Percentiles rank a stretch among this genome's conserved stretches.
Conservation (phyloP, 768 basidiomycete genomes). For the Leccinum arenicola region DNA sequence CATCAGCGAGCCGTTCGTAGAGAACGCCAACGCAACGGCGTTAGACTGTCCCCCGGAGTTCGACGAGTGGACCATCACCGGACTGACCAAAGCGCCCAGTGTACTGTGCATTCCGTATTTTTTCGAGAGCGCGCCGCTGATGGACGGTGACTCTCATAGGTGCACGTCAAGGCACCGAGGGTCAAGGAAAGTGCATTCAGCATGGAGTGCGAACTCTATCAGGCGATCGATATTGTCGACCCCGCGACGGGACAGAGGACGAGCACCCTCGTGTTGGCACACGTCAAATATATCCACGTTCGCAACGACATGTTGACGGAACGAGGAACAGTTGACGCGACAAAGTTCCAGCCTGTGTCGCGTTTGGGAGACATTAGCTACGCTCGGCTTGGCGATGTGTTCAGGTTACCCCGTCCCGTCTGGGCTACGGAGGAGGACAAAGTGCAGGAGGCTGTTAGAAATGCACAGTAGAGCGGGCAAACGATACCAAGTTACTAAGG, state of each 20-base stretch:
- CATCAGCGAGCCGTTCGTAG: constrained; percentile 49
- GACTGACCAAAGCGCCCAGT: constrained; percentile 37
- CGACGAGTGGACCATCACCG: constrained; percentile 24
- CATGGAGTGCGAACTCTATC: constrained; percentile 41
- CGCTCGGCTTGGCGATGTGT: constrained; percentile 28
- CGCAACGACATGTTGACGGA: constrained; percentile 40
- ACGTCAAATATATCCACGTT: constrained; percentile 42
- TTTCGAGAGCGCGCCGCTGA: background rate
- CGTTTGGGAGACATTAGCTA: constrained; percentile 42
- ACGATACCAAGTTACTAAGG: too few species aligned
- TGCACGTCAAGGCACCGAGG: constrained; percentile 38
- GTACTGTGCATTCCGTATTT: background rate
- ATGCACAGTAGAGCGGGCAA: constrained; percentile 3
- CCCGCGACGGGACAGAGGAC: constrained; percentile 28
- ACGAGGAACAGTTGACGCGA: constrained; percentile 35
- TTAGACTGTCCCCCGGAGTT: constrained; percentile 34
- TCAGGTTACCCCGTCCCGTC: constrained; percentile 23
- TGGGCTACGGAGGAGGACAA: constrained; percentile 22
- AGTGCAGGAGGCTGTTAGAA: background rate
- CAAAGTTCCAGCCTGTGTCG: constrained; percentile 34
- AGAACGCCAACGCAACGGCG: constrained; percentile 37
- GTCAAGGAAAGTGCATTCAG: constrained; percentile 47
- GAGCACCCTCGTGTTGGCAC: constrained; percentile 37
- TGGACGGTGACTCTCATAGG: constrained; percentile 19
- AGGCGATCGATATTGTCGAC: constrained; percentile 36